Conservation (phyloP, 116 monocot genomes). For the Zostera marina region DNA sequence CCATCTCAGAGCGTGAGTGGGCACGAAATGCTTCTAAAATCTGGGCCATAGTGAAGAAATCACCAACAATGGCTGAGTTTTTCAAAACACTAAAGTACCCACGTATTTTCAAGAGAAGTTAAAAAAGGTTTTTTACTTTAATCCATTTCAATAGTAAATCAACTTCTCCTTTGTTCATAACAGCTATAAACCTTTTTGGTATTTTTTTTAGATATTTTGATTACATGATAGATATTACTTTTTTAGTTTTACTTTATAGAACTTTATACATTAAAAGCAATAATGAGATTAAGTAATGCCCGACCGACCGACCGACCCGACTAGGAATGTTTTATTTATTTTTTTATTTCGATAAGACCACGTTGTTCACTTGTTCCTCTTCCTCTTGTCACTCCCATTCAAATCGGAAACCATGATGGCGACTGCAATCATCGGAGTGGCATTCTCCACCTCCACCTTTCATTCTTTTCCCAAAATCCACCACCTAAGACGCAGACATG, state of each 20-base stretch:
- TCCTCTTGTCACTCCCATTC: no score
- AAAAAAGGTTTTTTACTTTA: background rate
- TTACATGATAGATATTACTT: no score
- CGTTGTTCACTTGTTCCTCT: no score
- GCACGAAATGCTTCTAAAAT: slow-evolving; percentile 65
- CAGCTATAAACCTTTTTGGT: background rate
- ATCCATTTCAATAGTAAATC: background rate
- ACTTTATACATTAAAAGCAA: no score
- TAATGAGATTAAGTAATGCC: no score
- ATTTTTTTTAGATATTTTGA: background rate
- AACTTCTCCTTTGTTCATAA: background rate
- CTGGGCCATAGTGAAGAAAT: slow-evolving; percentile 82
- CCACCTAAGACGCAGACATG: background rate
- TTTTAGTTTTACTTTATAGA: no score
- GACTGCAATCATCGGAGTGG: background rate
- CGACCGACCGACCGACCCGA: no score
- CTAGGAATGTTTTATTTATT: no score
- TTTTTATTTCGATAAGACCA: no score
- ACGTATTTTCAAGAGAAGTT: slow-evolving; percentile 43
- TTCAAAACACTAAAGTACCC: slow-evolving; percentile 48
- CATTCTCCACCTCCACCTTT: background rate
- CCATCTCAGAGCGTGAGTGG: slow-evolving; percentile 75
- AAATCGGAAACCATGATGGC: background rate
- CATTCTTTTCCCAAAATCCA: background rate
- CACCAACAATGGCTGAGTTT: slow-evolving; percentile 50